Base-by-base conservation (phyloP, 768 basidiomycete genomes). In the Chalciporus pseudorubinellus region DNA sequence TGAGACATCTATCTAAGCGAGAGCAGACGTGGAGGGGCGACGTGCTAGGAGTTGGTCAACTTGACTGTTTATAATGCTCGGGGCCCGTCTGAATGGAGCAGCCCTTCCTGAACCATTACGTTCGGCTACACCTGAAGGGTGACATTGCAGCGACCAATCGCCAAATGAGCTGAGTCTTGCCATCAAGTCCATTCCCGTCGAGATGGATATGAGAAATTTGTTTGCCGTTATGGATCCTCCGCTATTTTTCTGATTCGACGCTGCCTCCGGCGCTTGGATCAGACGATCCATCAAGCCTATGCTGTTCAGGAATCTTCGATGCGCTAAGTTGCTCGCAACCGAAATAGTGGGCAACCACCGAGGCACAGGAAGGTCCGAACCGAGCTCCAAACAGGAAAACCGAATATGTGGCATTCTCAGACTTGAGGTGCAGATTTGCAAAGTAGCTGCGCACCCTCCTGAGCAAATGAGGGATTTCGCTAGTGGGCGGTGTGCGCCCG, bases 1-100 rank as follows among this genome's bases (percentile, higher is more conserved):
- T 58, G 41, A 18, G 64, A 66, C 64, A 65, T 65, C 47, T 45
- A 10, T 12, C 28, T 14, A 11, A 26, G 28, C n/a, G 29, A 18
- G 39, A n/a, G 44, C 46, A 16, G 42, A 39, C 43, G 16, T 4
- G 7, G 39, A 46, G 13, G 20, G n/a, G 19, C n/a, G 41, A 44
- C 53, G 44, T 11, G 19, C 6, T 33, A 24, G 22, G 22, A 47
- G 29, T 31, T n/a, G 39, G 24, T 18, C 14, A 49, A 34, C 19
- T 9, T 6, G 18, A 43, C 16, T 34, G 16, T 64, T 63, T 64
- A 61, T 64, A 60, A 20, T 26, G 28, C 19, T 40, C 26, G 39
- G 38, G 28, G 26, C 20, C n/a, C n/a, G 50, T 29, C 48, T 29
- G 14, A 28, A 52, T 12, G 14, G 9, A 38, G 2, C 7, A 24